Percentiles rank a stretch among this genome's conserved stretches.
Conservation (phyloP, 164 flowering plant species). For the Annona cherimola region DNA sequence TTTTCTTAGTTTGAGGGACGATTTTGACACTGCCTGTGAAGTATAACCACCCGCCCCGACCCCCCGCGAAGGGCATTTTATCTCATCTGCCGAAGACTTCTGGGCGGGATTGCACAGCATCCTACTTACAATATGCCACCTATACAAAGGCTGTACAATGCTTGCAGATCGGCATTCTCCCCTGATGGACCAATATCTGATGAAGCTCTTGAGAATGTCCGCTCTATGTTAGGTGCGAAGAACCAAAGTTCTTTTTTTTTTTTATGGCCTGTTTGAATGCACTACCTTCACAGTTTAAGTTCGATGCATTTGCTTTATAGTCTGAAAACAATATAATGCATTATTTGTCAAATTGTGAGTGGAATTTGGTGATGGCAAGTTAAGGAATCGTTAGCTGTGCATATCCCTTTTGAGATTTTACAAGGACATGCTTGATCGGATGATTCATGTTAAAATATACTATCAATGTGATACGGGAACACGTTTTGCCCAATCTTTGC, state of each 20-base stretch:
- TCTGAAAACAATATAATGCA: too few relatives aligned
- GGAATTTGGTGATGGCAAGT: too few relatives aligned
- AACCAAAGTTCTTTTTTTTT: neutral
- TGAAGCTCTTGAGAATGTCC: constrained; percentile 43
- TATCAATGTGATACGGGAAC: too few relatives aligned
- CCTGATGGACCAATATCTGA: constrained; percentile 38
- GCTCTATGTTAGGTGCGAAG: constrained; percentile 28
- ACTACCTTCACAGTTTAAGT: neutral
- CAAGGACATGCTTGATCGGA: too few relatives aligned
- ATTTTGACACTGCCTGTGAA: neutral
- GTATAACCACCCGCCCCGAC: too few relatives aligned
- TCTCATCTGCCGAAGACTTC: neutral
- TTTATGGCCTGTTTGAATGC: neutral
- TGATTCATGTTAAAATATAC: too few relatives aligned
- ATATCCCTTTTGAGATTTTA: too few relatives aligned
- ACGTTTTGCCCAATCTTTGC: too few relatives aligned
- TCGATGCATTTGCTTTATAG: neutral
- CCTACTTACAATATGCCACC: constrained; percentile 31
- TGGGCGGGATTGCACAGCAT: constrained; percentile 5
- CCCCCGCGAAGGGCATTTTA: neutral
- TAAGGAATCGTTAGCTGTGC: too few relatives aligned
- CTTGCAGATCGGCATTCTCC: constrained; percentile 37
- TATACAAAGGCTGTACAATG: constrained; percentile 38
- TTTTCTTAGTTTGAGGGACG: constrained; percentile 3
- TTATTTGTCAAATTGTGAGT: too few relatives aligned